These are phyloP conservation scores for Pseudofabraea citricarpa DNA, from an alignment of 2,329 filamentous ascomycete species.

Conservation along the genomic window DNA sequence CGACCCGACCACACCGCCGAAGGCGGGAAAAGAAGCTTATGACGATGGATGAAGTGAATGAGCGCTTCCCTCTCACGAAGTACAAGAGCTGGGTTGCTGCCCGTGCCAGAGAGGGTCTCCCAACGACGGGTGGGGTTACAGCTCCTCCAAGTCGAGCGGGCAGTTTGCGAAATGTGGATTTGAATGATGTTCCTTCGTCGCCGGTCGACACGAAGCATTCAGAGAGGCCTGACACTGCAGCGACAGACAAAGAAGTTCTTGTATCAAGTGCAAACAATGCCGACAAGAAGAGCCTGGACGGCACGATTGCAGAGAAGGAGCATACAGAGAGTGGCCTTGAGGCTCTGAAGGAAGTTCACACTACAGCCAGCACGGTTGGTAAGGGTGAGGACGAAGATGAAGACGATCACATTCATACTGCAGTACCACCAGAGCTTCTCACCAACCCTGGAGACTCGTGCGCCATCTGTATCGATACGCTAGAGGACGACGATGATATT, in stretches of 20 bases:
- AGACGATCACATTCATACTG: constrained; percentile 73
- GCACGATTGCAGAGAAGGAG: constrained; percentile 14
- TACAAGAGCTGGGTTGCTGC: constrained; percentile 93
- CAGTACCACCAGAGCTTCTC: constrained; percentile 75
- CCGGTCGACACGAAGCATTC: constrained; percentile 32
- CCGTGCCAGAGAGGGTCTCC: constrained; percentile 76
- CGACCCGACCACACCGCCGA: constrained; percentile 71
- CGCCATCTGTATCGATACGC: constrained; percentile 89
- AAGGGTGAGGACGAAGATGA: constrained; percentile 69
- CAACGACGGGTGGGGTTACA: constrained; percentile 79
- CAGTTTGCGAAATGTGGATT: constrained; percentile 67
- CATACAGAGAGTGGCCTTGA: constrained; percentile 16
- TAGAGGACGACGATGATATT: constrained; percentile 94
- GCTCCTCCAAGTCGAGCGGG: constrained; percentile 66
- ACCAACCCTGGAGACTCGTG: constrained; percentile 85
- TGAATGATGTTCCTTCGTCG: constrained; percentile 36
- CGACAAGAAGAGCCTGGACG: constrained; percentile 16
- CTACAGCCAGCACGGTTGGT: constrained; percentile 26
- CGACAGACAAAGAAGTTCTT: constrained; percentile 15
- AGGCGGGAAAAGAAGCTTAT: constrained; percentile 97
- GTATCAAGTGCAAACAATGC: constrained; percentile 9
- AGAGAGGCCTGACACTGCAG: constrained; percentile 16
- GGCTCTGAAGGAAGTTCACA: constrained; percentile 22
- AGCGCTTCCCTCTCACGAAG: constrained; percentile 90
- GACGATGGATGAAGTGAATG: constrained; percentile 98